Conservation (phyloP, 1,284 basidiomycete species). For the Malassezia furfur region DNA sequence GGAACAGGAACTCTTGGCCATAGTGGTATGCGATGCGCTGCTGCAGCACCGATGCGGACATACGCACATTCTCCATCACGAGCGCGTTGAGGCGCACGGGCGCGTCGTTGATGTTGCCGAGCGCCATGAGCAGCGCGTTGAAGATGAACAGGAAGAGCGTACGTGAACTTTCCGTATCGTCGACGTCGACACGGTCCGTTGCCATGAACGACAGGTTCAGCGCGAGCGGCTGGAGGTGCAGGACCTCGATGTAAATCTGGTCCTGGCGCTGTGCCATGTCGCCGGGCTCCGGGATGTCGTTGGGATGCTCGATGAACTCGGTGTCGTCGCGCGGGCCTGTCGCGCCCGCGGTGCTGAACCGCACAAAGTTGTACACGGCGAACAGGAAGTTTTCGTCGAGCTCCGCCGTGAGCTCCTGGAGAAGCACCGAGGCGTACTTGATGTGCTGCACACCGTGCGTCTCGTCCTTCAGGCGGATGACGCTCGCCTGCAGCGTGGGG, state of each 20-base stretch:
- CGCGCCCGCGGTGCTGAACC: conserved; percentile 53
- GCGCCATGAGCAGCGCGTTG: conserved; percentile 89
- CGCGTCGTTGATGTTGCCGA: conserved; percentile 94
- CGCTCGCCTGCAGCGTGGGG: conserved; percentile 79
- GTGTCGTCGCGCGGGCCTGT: conserved; percentile 19
- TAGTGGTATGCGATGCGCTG: conserved; percentile 84
- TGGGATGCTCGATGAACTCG: conserved; percentile 64
- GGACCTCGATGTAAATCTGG: conserved; percentile 87
- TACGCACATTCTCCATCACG: conserved; percentile 84
- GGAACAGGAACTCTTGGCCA: conserved; percentile 81
- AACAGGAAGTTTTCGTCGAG: conserved; percentile 94
- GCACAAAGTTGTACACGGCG: conserved; percentile 79
- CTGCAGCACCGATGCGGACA: conserved; percentile 74
- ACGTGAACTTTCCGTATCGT: conserved; percentile 54
- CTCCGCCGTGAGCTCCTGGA: conserved; percentile 91
- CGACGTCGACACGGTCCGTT: conserved; percentile 81
- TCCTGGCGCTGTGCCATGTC: conserved; percentile 48
- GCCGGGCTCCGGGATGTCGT: conserved; percentile 70
- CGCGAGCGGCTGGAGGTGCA: conserved; percentile 92
- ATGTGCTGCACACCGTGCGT: conserved; percentile 88
- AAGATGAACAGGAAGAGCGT: conserved; percentile 89
- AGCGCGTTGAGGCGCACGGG: conserved; percentile 91
- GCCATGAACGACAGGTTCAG: conserved; percentile 93
- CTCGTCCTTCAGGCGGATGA: conserved; percentile 77
- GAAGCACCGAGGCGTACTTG: conserved; percentile 88